phyloP scores from a whole-genome alignment of 257 asterid species.

The Plectranthus barbatus region DNA sequence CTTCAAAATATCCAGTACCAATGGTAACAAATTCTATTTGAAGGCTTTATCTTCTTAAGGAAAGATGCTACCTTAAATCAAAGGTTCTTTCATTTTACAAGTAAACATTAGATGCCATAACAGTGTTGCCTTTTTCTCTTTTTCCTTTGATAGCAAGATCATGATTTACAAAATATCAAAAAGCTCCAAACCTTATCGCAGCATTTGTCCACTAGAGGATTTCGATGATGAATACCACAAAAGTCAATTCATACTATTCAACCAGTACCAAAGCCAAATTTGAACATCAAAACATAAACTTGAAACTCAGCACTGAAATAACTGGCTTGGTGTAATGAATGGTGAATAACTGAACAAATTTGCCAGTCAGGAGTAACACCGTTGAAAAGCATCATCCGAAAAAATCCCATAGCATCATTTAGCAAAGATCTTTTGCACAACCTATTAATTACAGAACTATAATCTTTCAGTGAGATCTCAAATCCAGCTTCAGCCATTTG shows the following conservation, averaged over 20 bases:
- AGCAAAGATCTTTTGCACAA: constrained; percentile 54
- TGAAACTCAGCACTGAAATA: constrained; percentile 29
- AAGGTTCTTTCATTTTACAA: neutral
- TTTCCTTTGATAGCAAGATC: neutral
- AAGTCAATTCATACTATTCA: constrained; percentile 18
- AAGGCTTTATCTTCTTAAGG: neutral
- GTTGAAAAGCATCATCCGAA: constrained; percentile 39
- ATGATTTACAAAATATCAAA: neutral
- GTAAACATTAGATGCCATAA: neutral
- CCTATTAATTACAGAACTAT: constrained; percentile 71
- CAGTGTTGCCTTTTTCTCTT: neutral
- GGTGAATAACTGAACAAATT: constrained; percentile 33
- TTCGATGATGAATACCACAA: constrained; percentile 2
- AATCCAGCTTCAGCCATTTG: constrained; percentile 53
- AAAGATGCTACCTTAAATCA: neutral
- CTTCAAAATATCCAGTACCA: neutral
- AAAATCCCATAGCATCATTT: constrained; percentile 38
- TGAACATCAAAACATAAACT: constrained; percentile 41
- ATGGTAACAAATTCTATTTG: neutral
- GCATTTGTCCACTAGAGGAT: constrained; percentile 5
- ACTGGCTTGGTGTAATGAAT: constrained; percentile 27
- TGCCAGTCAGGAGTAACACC: constrained; percentile 45
- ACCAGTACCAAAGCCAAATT: constrained; percentile 42
- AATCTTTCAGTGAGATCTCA: constrained; percentile 59
- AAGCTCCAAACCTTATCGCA: constrained; percentile 12